phyloP scores from a whole-genome alignment of 495 filamentous ascomycete species.

The Aspergillus wentii region DNA sequence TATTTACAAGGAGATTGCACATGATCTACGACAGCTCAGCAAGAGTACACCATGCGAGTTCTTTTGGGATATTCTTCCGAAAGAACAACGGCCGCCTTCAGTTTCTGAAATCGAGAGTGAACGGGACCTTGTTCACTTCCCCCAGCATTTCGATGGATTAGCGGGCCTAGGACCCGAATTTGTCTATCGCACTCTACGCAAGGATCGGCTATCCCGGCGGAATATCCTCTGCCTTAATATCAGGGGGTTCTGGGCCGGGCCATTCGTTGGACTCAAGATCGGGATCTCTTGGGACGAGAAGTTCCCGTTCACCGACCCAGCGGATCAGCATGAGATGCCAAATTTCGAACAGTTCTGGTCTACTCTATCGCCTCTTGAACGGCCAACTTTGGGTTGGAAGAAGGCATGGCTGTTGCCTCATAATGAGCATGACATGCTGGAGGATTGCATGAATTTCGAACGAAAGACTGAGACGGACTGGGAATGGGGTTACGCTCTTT shows the following conservation, averaged over 20 bases:
- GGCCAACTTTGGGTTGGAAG: constrained; percentile 12
- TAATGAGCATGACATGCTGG: background rate
- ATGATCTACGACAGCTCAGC: constrained; percentile 6
- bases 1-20: constrained; percentile 9
- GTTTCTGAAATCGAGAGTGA: constrained; percentile 5
- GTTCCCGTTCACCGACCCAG: constrained; percentile 11
- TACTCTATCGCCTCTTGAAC: constrained; percentile 11
- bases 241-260: background rate
- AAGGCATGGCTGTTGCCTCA: constrained; percentile 2
- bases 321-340: constrained; percentile 6
- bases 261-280: constrained; percentile 2
- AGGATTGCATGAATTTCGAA: constrained; percentile 1
- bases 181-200: constrained; percentile 7
- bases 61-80: constrained; percentile 6
- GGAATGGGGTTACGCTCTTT: constrained; percentile 10
- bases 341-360: constrained; percentile 13
- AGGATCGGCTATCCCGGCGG: constrained; percentile 4
- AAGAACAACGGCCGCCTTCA: constrained; percentile 5
- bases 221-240: constrained; percentile 8
- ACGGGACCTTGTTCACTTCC: background rate
- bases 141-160: background rate
- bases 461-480: constrained; percentile 3
- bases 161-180: constrained; percentile 1
- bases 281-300: background rate
- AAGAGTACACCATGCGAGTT: background rate